Evolutionary conservation across 1,284 basidiomycete genomes (phyloP).

Genomic region (Puccinia triticina): DNA sequence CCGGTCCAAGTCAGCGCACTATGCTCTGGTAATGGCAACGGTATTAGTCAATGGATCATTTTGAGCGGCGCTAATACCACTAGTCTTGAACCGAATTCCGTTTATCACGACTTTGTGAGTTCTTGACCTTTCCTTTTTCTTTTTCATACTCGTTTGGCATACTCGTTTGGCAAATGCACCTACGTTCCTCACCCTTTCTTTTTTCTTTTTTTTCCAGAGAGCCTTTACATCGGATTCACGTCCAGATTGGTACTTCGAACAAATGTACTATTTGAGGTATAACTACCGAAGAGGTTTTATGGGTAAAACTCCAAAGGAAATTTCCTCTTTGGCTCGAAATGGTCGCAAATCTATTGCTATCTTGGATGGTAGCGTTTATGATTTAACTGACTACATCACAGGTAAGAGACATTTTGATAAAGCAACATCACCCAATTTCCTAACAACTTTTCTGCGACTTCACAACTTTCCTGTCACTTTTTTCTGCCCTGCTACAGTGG

Average conservation of each 20-base stretch:
- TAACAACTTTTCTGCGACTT: neutral
- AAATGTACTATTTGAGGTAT: slow-evolving; percentile 72
- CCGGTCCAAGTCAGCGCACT: slow-evolving; percentile 95
- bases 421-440: neutral
- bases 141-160: neutral
- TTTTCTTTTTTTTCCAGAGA: slow-evolving; percentile 34
- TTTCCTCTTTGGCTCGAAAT: slow-evolving; percentile 71
- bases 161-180: neutral
- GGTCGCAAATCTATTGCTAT: slow-evolving; percentile 73
- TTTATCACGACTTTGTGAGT: slow-evolving; percentile 72
- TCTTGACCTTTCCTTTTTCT: no score
- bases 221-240: slow-evolving; percentile 75
- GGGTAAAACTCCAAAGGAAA: slow-evolving; percentile 78
- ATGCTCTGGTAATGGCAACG: slow-evolving; percentile 81
- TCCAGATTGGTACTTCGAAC: slow-evolving; percentile 96
- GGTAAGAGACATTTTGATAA: slow-evolving; percentile 63
- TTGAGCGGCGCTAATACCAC: slow-evolving; percentile 77
- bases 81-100: slow-evolving; percentile 69
- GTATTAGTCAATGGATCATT: slow-evolving; percentile 80
- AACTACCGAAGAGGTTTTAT: slow-evolving; percentile 84
- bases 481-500: slow-evolving; percentile 53
- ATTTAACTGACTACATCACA: slow-evolving; percentile 78
- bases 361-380: slow-evolving; percentile 83
- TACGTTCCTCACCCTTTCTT: neutral
- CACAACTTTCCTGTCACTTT: neutral